Evolutionary conservation across 2,329 filamentous ascomycete species (phyloP), one percentile per base, ranked within the genome.

Genomic region (Monosporascus sp.): DNA sequence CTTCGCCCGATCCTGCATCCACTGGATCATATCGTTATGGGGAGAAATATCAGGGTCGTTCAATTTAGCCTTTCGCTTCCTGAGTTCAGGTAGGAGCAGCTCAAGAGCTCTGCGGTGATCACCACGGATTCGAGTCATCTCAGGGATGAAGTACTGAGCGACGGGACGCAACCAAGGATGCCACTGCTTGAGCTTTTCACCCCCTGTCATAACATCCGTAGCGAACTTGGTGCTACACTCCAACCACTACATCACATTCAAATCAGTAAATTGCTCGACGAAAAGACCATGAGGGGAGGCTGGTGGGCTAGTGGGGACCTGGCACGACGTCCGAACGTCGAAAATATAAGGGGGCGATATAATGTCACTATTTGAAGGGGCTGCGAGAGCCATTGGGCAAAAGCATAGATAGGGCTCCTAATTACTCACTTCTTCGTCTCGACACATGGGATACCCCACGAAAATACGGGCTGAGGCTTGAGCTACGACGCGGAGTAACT

Each of bases 401-500:
- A 35, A 14, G 31, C 9, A 35, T 35, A 35, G 31, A 14, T 35
- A 35, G 9, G 11, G 31, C 31, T 35, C 9, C 11, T 35, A 9
- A 35, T 25, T 44, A 22, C 41, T 44, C 14, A 44, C 20, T 2
- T 62, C 58, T 31, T 65, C 62, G 39, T 63, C 59, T 44, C 63
- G 58, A 43, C 63, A 66, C 62, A 65, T 59, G 4, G 61, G 62
- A 46, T 63, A 59, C 15, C 63, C 63, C 15, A 66, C 63, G 39
- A 66, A 66, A 31, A 65, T 65, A 24, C 63, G 60, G 20, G 62
- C 62, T 37, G 63, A 65, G 25, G 63, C 62, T 53, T 65, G 62
- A 35, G 63, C 62, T 2, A 65, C 63, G 9, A 65, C 56, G 14
- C 61, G 58, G 5, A 65, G 59, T 2, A 65, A 54, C 41, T 62